These are phyloP conservation scores for Hippophae rhamnoides DNA, from an alignment of 306 rosid genomes.

Conservation along the genomic window DNA sequence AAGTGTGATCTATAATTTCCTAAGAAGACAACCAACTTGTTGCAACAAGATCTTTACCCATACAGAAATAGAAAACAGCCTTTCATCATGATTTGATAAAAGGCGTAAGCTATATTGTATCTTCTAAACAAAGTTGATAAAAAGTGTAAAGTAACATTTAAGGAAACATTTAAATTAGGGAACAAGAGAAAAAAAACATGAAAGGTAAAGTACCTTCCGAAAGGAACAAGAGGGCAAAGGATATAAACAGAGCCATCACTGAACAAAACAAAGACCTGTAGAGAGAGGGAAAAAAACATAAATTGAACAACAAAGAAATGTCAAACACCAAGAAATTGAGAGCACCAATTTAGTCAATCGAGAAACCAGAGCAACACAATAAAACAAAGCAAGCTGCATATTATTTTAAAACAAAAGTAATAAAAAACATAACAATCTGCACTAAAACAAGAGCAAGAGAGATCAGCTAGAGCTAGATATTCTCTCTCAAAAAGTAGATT, in stretches of 20 bases:
- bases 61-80: no score
- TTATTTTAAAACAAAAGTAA: not conserved
- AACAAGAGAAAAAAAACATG: not conserved
- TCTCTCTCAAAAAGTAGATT: not conserved
- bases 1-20: no score
- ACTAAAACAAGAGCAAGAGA: slow-evolving; percentile 2
- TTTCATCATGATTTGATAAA: no score
- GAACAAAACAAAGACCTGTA: slow-evolving; percentile 83
- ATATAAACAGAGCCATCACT: slow-evolving; percentile 71
- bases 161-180: not conserved
- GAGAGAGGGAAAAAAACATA: slow-evolving; percentile 3
- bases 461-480: not conserved
- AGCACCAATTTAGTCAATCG: slow-evolving; percentile 2
- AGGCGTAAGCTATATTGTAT: no score
- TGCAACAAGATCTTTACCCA: no score
- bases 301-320: not conserved
- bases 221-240: slow-evolving; percentile 87
- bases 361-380: not conserved
- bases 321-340: slow-evolving; percentile 9
- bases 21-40: no score
- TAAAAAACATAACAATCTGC: not conserved
- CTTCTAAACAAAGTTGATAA: no score
- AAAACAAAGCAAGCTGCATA: not conserved
- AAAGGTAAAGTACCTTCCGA: slow-evolving; percentile 68
- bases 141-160: not conserved